phyloP scores from a whole-genome alignment of 306 rosid genomes.

The Trifolium dubium region DNA sequence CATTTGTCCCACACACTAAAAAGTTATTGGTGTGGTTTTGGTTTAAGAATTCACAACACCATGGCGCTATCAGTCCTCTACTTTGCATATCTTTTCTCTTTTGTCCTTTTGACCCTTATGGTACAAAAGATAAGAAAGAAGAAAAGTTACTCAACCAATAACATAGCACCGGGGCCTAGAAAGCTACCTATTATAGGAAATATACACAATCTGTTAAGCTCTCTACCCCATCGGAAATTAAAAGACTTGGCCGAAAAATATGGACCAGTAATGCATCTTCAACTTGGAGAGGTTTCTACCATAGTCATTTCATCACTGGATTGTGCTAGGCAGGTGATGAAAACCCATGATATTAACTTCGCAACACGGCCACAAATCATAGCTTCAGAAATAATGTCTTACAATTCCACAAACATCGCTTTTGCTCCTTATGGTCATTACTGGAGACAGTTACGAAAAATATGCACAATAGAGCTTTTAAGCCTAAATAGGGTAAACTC shows the following conservation, averaged over 20 bases:
- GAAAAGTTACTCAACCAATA: slow-evolving; percentile 8
- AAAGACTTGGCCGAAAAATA: slow-evolving; percentile 47
- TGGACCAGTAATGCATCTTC: slow-evolving; percentile 52
- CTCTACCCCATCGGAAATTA: slow-evolving; percentile 37
- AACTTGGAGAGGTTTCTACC: slow-evolving; percentile 49
- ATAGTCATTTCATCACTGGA: slow-evolving; percentile 50
- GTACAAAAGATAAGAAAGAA: neutral
- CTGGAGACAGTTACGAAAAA: slow-evolving; percentile 43
- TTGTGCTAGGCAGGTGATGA: slow-evolving; percentile 43
- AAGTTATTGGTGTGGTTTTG: too few relatives aligned
- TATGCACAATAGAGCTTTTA: slow-evolving; percentile 45
- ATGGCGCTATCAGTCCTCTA: slow-evolving; percentile 12
- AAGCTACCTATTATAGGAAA: slow-evolving; percentile 50
- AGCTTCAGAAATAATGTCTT: slow-evolving; percentile 1
- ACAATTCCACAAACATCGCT: slow-evolving; percentile 19
- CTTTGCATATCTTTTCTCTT: neutral
- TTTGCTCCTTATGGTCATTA: slow-evolving; percentile 46
- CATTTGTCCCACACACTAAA: too few relatives aligned
- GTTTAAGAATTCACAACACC: too few relatives aligned
- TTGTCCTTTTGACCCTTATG: neutral
- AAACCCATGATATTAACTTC: slow-evolving; percentile 47
- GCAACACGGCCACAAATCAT: slow-evolving; percentile 39
- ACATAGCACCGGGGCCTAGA: slow-evolving; percentile 46
- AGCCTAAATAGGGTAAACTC: slow-evolving; percentile 39
- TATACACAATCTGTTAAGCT: slow-evolving; percentile 6